phyloP scores from a whole-genome alignment of 2,329 filamentous ascomycete species.

The Venturia effusa region DNA sequence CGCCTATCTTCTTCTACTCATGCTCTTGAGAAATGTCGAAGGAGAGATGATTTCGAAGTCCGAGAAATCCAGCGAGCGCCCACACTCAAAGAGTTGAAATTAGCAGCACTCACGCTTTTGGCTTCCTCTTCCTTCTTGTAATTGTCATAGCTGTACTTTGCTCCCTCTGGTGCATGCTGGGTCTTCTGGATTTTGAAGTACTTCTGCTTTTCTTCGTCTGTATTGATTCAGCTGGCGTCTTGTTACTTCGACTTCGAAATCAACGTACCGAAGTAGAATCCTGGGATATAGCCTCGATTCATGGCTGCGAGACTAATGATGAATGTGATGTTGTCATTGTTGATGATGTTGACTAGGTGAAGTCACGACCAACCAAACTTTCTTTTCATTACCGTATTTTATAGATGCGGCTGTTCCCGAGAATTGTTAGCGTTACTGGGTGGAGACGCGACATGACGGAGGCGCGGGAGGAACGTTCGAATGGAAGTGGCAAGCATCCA shows the following conservation, averaged over 20 bases:
- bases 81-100: too few species aligned
- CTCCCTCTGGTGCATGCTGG: constrained; percentile 19
- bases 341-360: not conserved
- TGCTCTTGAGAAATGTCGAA: too few species aligned
- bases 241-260: not conserved
- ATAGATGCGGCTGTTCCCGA: not conserved
- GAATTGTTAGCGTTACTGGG: not conserved
- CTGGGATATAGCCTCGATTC: constrained; percentile 5
- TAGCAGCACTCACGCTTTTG: constrained; percentile 18
- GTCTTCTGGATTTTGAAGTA: constrained; percentile 38
- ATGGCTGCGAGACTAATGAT: not conserved
- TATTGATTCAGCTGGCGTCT: constrained; percentile 1
- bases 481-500: not conserved
- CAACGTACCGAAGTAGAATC: constrained; percentile 10
- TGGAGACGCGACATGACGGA: not conserved
- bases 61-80: too few species aligned
- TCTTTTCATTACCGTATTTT: too few species aligned
- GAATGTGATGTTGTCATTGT: not conserved
- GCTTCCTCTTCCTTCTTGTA: constrained; percentile 25
- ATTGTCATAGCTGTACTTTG: constrained; percentile 32
- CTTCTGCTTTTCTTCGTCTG: constrained; percentile 35
- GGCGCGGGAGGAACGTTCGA: not conserved
- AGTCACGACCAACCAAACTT: not conserved
- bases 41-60: too few species aligned
- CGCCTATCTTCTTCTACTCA: too few species aligned